phyloP scores from a whole-genome alignment of 176 grass and related monocot species.

The Carex scoparia region DNA sequence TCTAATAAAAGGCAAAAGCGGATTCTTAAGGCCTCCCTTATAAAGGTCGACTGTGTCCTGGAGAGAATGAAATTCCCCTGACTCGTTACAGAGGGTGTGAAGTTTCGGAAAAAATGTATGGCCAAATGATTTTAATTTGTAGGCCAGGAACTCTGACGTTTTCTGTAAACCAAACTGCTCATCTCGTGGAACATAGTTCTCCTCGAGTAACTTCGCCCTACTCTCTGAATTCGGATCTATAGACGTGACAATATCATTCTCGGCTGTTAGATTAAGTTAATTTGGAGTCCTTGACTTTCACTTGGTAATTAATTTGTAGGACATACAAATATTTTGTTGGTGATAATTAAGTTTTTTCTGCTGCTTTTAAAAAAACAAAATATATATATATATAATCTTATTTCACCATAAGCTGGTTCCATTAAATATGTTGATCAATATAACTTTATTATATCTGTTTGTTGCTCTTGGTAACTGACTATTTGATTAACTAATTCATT shows the following conservation, averaged over 20 bases:
- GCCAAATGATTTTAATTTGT: slow-evolving; percentile 42
- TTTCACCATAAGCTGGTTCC: no score
- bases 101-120: slow-evolving; percentile 39
- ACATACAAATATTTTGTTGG: no score
- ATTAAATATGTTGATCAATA: no score
- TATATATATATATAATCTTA: no score
- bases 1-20: slow-evolving; percentile 22
- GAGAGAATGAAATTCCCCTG: slow-evolving; percentile 50
- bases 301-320: no score
- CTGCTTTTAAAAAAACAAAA: no score
- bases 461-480: no score
- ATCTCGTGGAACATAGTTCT: slow-evolving; percentile 65
- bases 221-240: slow-evolving; percentile 61
- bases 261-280: background rate
- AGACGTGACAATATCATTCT: background rate
- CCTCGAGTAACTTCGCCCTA: slow-evolving; percentile 7
- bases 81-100: slow-evolving; percentile 19
- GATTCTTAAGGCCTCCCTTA: slow-evolving; percentile 35
- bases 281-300: no score
- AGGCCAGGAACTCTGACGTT: slow-evolving; percentile 55
- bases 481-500: no score
- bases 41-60: slow-evolving; percentile 60
- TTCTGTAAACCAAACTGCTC: slow-evolving; percentile 67
- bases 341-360: no score
- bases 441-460: no score